Base-by-base conservation (phyloP, 164 flowering plant genomes). In the Tetrastigma voinierianum region DNA sequence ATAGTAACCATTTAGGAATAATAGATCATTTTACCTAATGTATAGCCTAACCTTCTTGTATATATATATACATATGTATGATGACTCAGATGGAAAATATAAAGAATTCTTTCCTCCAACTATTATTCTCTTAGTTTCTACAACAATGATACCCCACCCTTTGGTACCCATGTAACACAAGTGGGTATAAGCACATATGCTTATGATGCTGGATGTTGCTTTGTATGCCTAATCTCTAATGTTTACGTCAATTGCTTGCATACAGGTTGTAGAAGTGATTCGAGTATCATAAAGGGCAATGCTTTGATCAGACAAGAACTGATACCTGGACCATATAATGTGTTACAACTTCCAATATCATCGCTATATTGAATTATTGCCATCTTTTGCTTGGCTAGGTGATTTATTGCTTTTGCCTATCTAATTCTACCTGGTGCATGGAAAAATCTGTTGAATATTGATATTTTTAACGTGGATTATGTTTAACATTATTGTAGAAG, bases 251-350 rank as follows among this genome's bases (percentile, higher is more conserved):
- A 17, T 48, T 17, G 51, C 20, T 45, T 20, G 46, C n/a, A 16
- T 70, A 56, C 67, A 57, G 67, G 55, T 17, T 14, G 43, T 32
- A 58, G 14, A 47, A 45, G 46, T 32, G 7, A 32, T 49, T 10
- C 9, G 16, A 8, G 16, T 16, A 12, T 17, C 32, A n/a, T 57
- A 57, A 57, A 57, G 61, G n/a, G 16, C 46, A 57, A 32, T 40
- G 17, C 32, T 45, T 32, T 12, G 14, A 55, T 21, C 58, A 55
- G 58, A 21, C 12, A 55, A 21, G 58, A 16, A 55, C 40, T 32
- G 40, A 32, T 4, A 32, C 40, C 3, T 12, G 15, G 12, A 9
- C 52, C n/a, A 49, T 55, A 55, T 21, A 54, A 54, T 54, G 10
- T 54, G 25, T 19, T 32, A 4, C 40, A 32, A 32, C 24, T 19